Evolutionary conservation across 2,329 filamentous ascomycete genomes (phyloP).

Genomic region (Pseudocercospora fuligena): DNA sequence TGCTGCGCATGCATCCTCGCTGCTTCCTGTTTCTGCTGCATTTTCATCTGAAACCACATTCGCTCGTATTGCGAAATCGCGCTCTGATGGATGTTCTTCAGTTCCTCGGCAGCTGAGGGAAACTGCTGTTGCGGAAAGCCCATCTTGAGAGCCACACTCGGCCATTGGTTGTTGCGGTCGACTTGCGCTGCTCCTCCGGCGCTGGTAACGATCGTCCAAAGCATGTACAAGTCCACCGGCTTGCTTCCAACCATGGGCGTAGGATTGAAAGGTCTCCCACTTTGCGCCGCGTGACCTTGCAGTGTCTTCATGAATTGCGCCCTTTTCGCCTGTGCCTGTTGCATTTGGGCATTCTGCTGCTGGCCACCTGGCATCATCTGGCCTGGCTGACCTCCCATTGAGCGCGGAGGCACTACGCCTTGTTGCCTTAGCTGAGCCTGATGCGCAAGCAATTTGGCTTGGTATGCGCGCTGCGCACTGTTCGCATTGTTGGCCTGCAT

Average conservation of each 20-base stretch:
- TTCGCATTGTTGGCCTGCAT: conserved; percentile 55
- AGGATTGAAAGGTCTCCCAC: conserved; percentile 73
- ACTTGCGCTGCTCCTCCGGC: conserved; percentile 78
- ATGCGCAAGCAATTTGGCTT: conserved; percentile 82
- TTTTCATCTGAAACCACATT: conserved; percentile 62
- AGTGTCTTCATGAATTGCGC: conserved; percentile 68
- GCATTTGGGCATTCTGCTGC: conserved; percentile 27
- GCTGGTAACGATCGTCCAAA: conserved; percentile 80
- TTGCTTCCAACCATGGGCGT: conserved; percentile 76
- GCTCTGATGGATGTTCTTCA: conserved; percentile 74
- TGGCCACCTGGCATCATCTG: conserved; percentile 37
- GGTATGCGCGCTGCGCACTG: conserved; percentile 78
- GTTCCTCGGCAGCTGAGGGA: conserved; percentile 69
- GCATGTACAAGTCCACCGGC: conserved; percentile 71
- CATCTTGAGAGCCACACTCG: conserved; percentile 64
- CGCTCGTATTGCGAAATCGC: conserved; percentile 80
- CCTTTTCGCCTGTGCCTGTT: conserved; percentile 36
- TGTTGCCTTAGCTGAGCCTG: conserved; percentile 64
- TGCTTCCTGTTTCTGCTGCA: conserved; percentile 43
- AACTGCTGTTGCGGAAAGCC: conserved; percentile 49
- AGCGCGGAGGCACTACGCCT: conserved; percentile 38
- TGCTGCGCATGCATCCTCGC: conserved; percentile 44
- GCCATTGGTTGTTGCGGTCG: conserved; percentile 73
- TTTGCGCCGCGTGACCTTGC: conserved; percentile 74
- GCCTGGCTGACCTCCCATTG: conserved; percentile 33